Evolutionary conservation across 23 red algal species (phyloP).

Genomic region (Gracilaria domingensis): DNA sequence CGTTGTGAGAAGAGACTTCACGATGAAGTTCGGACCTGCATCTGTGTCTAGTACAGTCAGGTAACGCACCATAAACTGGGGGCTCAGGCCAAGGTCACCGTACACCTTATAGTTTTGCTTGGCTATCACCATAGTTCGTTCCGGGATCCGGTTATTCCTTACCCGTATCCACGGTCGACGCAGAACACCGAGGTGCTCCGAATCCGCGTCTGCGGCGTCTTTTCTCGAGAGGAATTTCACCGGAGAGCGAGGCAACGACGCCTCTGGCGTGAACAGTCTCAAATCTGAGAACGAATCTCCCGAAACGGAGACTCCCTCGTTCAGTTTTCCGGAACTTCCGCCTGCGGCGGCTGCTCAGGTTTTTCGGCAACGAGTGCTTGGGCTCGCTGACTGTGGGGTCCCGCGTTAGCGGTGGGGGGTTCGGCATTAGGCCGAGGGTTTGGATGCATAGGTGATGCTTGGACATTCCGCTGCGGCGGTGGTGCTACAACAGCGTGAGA

Average conservation of each 20-base stretch:
- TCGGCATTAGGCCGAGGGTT: too few species aligned
- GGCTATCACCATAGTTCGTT: conserved; percentile 19
- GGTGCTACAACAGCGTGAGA: too few species aligned
- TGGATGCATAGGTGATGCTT: too few species aligned
- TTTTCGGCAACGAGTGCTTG: too few species aligned
- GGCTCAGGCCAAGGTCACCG: conserved; percentile 33
- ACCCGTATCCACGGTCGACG: conserved; percentile 17
- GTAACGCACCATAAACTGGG: conserved; percentile 3
- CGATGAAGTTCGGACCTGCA: conserved; percentile 31
- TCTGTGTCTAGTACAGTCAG: conserved; percentile 41
- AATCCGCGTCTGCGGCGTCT: conserved; percentile 6
- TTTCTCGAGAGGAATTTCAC: neutral
- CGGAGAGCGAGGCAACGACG: conserved; percentile 6
- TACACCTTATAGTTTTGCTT: conserved; percentile 48
- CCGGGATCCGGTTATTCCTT: neutral
- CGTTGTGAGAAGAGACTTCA: neutral
- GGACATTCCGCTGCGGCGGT: too few species aligned
- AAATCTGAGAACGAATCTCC: neutral
- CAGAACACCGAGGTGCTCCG: neutral
- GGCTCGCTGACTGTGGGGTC: too few species aligned
- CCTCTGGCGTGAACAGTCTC: neutral
- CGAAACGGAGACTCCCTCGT: neutral
- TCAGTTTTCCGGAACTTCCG: neutral
- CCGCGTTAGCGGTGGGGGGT: too few species aligned
- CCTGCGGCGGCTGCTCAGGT: too few species aligned